phyloP scores from a whole-genome alignment of 2,329 filamentous ascomycete genomes.

The Hirsutella thompsonii region DNA sequence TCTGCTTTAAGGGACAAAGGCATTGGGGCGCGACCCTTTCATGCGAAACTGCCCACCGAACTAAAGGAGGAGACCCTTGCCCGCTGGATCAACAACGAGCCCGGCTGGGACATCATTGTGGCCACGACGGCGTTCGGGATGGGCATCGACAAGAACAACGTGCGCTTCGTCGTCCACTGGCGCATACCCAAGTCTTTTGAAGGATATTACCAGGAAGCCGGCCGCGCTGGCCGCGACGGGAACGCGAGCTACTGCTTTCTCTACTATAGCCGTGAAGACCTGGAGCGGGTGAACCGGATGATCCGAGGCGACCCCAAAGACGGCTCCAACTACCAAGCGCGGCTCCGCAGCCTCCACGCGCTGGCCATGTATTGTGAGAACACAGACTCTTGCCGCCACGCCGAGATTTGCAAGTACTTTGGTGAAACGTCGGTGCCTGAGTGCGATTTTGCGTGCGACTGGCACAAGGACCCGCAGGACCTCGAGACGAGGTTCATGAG shows the following conservation, averaged over 20 bases:
- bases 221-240: slow-evolving; percentile 78
- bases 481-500: slow-evolving; percentile 43
- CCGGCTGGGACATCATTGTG: slow-evolving; percentile 81
- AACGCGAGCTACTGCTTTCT: slow-evolving; percentile 78
- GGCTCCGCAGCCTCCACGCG: slow-evolving; percentile 50
- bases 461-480: slow-evolving; percentile 53
- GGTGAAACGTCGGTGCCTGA: slow-evolving; percentile 46
- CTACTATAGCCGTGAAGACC: slow-evolving; percentile 82
- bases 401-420: slow-evolving; percentile 64
- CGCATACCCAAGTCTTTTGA: slow-evolving; percentile 88
- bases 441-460: slow-evolving; percentile 68
- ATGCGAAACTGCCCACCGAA: slow-evolving; percentile 54
- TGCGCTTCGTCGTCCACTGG: slow-evolving; percentile 93
- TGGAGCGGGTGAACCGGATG: slow-evolving; percentile 56
- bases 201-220: slow-evolving; percentile 91
- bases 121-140: slow-evolving; percentile 95
- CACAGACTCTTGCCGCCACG: slow-evolving; percentile 60
- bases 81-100: slow-evolving; percentile 59
- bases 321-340: slow-evolving; percentile 30
- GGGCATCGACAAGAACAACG: slow-evolving; percentile 93
- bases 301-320: slow-evolving; percentile 32
- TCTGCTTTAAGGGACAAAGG: slow-evolving; percentile 51
- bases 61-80: slow-evolving; percentile 59
- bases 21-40: slow-evolving; percentile 62
- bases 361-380: slow-evolving; percentile 75